Evolutionary conservation across 371 early-diverging fungal species (phyloP), one percentile per base, ranked within the genome.

Genomic region (Mucor ambiguus): DNA sequence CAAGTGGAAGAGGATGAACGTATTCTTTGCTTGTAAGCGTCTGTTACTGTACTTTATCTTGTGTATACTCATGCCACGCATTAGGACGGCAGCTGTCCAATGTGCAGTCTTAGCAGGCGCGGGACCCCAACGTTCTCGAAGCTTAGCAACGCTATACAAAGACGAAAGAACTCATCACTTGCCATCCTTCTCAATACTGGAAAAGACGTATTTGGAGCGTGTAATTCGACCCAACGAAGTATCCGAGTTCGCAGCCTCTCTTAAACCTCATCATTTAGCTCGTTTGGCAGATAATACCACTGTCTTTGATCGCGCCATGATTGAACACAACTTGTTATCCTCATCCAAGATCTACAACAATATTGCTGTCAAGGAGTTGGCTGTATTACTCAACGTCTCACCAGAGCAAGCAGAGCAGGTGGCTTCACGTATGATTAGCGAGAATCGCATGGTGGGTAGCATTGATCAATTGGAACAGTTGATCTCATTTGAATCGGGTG

Each of bases 51-150:
- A 8, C 20, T 9, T 20, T 44, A 3, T 2, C 9, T 3, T 4
- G 18, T 26, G 14, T 54, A 28, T 28, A 29, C 54, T 54, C 28
- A 54, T 6, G 18, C 16, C 28, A 0, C 20, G 32, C 4, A 18
- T n/a, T 58, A 90, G 91, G 54, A 84, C 84, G 0, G 85, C 85
- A 4, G 89, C 91, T 16, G 87, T 91, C 4, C 87, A 85, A 66
- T 96, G 96, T 69, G 93, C 95, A 1, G 91, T 96, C 0, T 80
- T 97, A 63, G 95, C 96, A 4, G 91, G 90, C 16, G 98, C 98
- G 7, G 96, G 98, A 0, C 96, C 96, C 22, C 92, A 90, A 57
- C 87, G 96, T 44, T 88, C 92, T 24, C 90, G 97, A 26, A 86
- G 91, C 72, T 82, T 97, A 30, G 94, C 96, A 0, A 93, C 92